Evolutionary conservation across 208 protist species (phyloP), one percentile per base, ranked within the genome.

Genomic region (Leishmania lainsoni): DNA sequence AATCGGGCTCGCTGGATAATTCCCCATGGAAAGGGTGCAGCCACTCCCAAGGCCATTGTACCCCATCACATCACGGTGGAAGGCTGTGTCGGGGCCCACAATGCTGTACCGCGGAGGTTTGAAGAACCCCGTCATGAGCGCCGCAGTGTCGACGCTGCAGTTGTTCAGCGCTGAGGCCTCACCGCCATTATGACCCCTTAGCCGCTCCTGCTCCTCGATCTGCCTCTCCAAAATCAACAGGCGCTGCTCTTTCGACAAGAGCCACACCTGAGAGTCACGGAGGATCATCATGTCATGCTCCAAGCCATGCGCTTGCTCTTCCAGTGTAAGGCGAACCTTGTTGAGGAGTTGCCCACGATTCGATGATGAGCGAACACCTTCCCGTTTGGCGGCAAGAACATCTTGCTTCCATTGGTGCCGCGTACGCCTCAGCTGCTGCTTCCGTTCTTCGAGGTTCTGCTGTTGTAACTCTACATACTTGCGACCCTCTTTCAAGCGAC

Each of bases 331-430:
- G 39, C 90, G 90, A 65, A 92, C 76, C 61, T 89, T 87, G 63
- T 93, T 94, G 20, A 97, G 83, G 9, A 93, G 65, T 77, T 92
- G 89, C 20, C 93, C 93, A 59, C 88, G 77, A 80, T 90, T 88
- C 12, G 93, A 97, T 26, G 91, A 93, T 39, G 93, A 89, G 20
- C 89, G 84, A 49, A 97, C 84, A 8, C 92, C 93, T 76, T 94
- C 90, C 52, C 83, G 52, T 75, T 97, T 97, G 42, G 93, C 93
- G 48, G 76, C 76, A 32, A 95, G 82, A 12, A 97, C 91, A 80
- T 95, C 91, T 51, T 93, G 87, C 73, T 97, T 97, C 92, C 93
- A 97, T 63, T 94, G 89, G 74, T 91, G 89, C 45, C 89, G 87
- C 32, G 87, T 88, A 16, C 78, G 75, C 58, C 89, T 89, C 58